Evolutionary conservation across 73 alveolate genomes (phyloP), one percentile per base, ranked within the genome.

Genomic region (Paramecium tetraurelia): DNA sequence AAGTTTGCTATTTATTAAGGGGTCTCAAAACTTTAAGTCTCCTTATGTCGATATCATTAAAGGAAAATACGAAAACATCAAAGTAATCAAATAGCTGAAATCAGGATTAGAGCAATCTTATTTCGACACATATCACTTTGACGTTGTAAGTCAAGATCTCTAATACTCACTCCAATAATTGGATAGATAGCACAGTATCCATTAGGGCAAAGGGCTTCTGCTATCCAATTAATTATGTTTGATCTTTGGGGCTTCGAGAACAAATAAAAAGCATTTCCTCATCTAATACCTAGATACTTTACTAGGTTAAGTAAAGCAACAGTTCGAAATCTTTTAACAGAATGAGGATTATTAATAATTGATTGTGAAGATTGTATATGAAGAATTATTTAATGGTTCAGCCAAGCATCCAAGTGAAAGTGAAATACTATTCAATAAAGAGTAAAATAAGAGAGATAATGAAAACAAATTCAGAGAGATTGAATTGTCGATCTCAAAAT

Each of bases 21-120:
- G 68, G 4, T 41, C 87, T n/a, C 38, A 33, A 35, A 75, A 75
- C 21, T 75, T 75, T 59, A 75, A 75, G 9, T 75, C 87, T 18
- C 87, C 87, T 0, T 75, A 75, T 75, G 27, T 75, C 2, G 87
- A 75, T 35, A 35, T 75, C 2, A 38, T 41, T 9, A 75, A 75
- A 41, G 87, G 87, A n/a, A 75, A 75, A n/a, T 36, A 16, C 10
- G 87, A 75, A 20, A 75, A 75, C 38, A 68, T 75, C 18, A 75
- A 75, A 38, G 68, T 75, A 24, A 75, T 75, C 31, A 75, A 75
- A 41, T 41, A 75, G 14, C 59, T 75, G n/a, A 75, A 75, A 36
- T 75, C 58, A 35, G 87, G 87, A 22, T 38, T 75, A 29, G 87
- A 75, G 16, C 20, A 75, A 33, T 75, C 87, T 1, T 75, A 75